Percentiles rank a stretch among this genome's conserved stretches.
Evolutionary conservation across 352 stramenopile genomes (phyloP).

Genomic region (Pythium utonaiense): DNA sequence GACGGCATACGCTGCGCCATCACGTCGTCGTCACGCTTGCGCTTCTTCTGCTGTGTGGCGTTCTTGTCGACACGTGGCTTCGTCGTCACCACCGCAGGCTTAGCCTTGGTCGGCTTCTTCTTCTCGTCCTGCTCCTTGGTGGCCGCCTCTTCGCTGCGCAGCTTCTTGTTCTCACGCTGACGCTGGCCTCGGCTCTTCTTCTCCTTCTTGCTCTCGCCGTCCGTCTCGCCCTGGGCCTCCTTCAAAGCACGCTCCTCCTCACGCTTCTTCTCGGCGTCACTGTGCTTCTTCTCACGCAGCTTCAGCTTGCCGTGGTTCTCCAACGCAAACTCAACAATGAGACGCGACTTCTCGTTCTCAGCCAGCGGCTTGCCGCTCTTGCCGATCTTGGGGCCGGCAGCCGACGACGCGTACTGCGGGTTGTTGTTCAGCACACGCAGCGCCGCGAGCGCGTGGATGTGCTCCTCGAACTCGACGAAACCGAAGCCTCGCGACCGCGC

Average conservation of each 20-base stretch:
- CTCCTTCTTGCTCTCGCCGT: constrained; percentile 5
- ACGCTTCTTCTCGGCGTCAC: constrained; percentile 64
- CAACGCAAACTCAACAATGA: constrained; percentile 88
- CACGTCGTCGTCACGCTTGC: constrained; percentile 16
- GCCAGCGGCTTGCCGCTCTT: constrained; percentile 26
- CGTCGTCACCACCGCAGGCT: constrained; percentile 23
- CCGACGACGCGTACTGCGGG: constrained; percentile 77
- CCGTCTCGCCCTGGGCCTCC: constrained; percentile 48
- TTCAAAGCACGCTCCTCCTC: constrained; percentile 63
- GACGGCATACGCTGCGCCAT: constrained; percentile 11
- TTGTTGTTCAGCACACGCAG: constrained; percentile 98
- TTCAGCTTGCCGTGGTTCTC: constrained; percentile 89
- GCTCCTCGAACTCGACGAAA: constrained; percentile 98
- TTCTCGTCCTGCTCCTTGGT: constrained; percentile 17
- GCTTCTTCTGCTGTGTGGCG: constrained; percentile 25
- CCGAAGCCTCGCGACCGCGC: constrained; percentile 71
- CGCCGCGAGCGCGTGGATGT: constrained; percentile 94
- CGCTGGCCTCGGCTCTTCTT: constrained; percentile 75
- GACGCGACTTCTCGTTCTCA: constrained; percentile 62
- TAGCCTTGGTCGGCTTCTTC: constrained; percentile 12
- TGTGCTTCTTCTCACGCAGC: constrained; percentile 70
- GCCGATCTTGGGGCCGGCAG: constrained; percentile 43
- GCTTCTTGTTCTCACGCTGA: constrained; percentile 74
- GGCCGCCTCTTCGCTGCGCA: constrained; percentile 27
- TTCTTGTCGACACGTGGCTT: constrained; percentile 27